Evolutionary conservation across 2,329 filamentous ascomycete species (phyloP).

Genomic region (Fusarium concolor): DNA sequence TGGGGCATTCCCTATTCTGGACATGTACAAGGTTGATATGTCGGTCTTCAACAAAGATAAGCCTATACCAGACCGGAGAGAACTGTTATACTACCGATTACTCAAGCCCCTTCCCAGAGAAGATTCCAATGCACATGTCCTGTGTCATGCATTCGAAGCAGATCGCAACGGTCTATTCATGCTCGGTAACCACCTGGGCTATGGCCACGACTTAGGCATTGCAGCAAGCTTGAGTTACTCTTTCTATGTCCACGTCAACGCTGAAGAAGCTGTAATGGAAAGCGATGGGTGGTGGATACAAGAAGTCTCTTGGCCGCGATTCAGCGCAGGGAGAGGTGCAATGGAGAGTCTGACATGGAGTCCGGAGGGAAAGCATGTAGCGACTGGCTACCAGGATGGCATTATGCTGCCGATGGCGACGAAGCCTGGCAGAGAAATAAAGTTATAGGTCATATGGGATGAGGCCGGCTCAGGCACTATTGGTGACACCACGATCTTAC

Average conservation of each 20-base stretch:
- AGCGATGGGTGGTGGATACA: conserved; percentile 65
- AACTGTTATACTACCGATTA: conserved; percentile 63
- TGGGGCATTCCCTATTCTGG: conserved; percentile 61
- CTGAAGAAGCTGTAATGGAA: conserved; percentile 60
- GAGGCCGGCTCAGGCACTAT: neutral
- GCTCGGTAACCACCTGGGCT: conserved; percentile 61
- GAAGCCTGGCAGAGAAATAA: conserved; percentile 9
- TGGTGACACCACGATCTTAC: neutral
- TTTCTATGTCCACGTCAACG: conserved; percentile 65
- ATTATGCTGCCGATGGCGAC: conserved; percentile 50
- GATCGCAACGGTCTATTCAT: conserved; percentile 67
- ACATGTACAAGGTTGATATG: conserved; percentile 69
- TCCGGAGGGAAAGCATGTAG: conserved; percentile 63
- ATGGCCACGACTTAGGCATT: conserved; percentile 56
- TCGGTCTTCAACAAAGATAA: conserved; percentile 56
- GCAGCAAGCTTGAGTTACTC: conserved; percentile 63
- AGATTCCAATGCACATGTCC: conserved; percentile 59
- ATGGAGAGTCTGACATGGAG: conserved; percentile 66
- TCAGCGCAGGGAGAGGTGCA: conserved; percentile 59
- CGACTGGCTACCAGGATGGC: conserved; percentile 67
- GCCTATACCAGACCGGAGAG: conserved; percentile 58
- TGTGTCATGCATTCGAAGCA: conserved; percentile 62
- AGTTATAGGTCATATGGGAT: neutral
- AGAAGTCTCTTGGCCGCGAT: conserved; percentile 62
- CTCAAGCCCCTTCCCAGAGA: conserved; percentile 56